Evolutionary conservation across 495 filamentous ascomycete genomes (phyloP).

Genomic region (Tuber umbilicatum): DNA sequence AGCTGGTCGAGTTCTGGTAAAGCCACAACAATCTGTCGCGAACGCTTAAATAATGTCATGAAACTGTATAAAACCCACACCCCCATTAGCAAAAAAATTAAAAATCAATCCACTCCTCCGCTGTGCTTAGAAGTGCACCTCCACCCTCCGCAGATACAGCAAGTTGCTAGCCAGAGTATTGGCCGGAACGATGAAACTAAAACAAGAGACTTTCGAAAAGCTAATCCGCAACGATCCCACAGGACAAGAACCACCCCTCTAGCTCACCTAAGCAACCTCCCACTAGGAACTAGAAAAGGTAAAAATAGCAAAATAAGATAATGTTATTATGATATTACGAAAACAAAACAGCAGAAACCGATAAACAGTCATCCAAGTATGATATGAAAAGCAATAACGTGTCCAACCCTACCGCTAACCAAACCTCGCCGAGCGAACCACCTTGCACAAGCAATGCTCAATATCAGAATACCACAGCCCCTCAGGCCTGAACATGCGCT

Average conservation of each 20-base stretch:
- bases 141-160: background rate
- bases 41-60: background rate
- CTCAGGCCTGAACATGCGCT: conserved; percentile 7
- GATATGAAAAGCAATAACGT: background rate
- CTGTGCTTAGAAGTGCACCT: background rate
- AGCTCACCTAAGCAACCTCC: background rate
- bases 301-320: background rate
- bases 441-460: conserved; percentile 33
- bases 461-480: conserved; percentile 31
- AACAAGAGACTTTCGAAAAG: background rate
- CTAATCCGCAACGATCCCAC: background rate
- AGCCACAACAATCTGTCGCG: background rate
- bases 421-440: conserved; percentile 22
- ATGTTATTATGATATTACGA: too few species aligned
- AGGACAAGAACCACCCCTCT: background rate
- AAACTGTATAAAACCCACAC: background rate
- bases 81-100: background rate
- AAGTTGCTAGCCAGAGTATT: background rate
- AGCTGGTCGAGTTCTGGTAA: background rate
- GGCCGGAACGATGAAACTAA: background rate
- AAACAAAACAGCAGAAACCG: background rate
- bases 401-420: background rate
- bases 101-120: background rate
- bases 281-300: background rate
- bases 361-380: background rate